Evolutionary conservation across 225 moss, liverwort and hornwort genomes (phyloP), one percentile per base, ranked within the genome.

Genomic region (Bryum argenteum): DNA sequence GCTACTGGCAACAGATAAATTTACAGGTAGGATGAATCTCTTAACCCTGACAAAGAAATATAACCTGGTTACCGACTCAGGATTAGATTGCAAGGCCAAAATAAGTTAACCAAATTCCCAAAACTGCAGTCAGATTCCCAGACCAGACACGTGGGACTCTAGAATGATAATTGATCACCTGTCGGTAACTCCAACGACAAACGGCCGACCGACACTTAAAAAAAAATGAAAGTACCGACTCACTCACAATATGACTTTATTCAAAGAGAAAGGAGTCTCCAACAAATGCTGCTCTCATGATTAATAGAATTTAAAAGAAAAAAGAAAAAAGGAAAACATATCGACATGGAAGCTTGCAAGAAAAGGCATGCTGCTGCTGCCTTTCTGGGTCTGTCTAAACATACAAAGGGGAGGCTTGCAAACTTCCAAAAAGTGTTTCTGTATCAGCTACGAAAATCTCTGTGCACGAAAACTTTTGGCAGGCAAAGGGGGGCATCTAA

Each of bases 351-450:
- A 63, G 78, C 67, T 78, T 76, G 75, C 67, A 75, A 48, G 33
- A 33, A 59, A 58, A 73, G 65, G 73, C 73, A 65, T 5, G 5
- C n/a, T n/a, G n/a, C n/a, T n/a, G n/a, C n/a, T n/a, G n/a, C n/a
- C n/a, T n/a, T n/a, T n/a, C n/a, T n/a, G n/a, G n/a, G n/a, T n/a
- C n/a, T n/a, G n/a, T n/a, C n/a, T n/a, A n/a, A 73, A 79, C 83
- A 77, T 83, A 80, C 73, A n/a, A 79, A 79, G 54, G 33, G 54
- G 75, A 62, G 55, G 81, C 75, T n/a, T 72, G 69, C 78, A 66
- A 78, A 81, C 81, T 76, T 81, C 69, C 84, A 69, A 85, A 81
- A 78, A 80, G 73, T 74, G 58, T 72, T 74, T 83, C 70, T 70
- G 65, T 83, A 78, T 82, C 79, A 74, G 70, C 81, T 81, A 78